Percentiles rank a stretch among this genome's conserved stretches.
phyloP scores from a whole-genome alignment of 164 flowering plant species.

The Tetrastigma voinierianum region DNA sequence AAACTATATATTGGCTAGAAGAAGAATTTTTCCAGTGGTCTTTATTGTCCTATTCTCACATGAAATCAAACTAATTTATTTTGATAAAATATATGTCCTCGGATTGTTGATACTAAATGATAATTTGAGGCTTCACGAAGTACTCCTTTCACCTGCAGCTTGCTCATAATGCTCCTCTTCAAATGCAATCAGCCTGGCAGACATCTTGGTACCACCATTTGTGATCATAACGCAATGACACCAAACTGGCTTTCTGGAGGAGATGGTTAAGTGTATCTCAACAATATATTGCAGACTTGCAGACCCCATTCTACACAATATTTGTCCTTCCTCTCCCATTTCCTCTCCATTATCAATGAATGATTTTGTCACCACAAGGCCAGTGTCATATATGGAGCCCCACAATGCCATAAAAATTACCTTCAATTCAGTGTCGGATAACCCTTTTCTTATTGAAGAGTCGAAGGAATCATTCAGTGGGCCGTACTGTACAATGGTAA shows the following conservation, averaged over 20 bases:
- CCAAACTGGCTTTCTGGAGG: slow-evolving; percentile 80
- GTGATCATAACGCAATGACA: slow-evolving; percentile 55
- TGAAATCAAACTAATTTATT: too few species aligned
- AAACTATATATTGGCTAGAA: too few species aligned
- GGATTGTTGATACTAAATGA: background rate
- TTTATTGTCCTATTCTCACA: too few species aligned
- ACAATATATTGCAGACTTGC: slow-evolving; percentile 76
- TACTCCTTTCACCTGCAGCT: slow-evolving; percentile 22
- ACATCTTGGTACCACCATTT: slow-evolving; percentile 58
- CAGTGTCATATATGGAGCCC: slow-evolving; percentile 29
- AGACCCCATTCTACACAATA: slow-evolving; percentile 42
- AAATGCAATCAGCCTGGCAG: slow-evolving; percentile 47
- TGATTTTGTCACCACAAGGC: slow-evolving; percentile 25
- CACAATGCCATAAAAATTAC: slow-evolving; percentile 16
- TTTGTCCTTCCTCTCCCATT: slow-evolving; percentile 26
- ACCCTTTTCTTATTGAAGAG: slow-evolving; percentile 26
- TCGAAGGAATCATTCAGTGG: slow-evolving; percentile 39
- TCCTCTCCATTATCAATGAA: slow-evolving; percentile 33
- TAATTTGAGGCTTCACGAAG: background rate
- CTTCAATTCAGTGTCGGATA: slow-evolving; percentile 22
- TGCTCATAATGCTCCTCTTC: slow-evolving; percentile 33
- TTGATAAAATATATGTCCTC: background rate
- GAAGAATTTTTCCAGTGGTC: too few species aligned
- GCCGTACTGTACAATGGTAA: slow-evolving; percentile 39
- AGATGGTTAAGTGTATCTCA: slow-evolving; percentile 76